Conservation (phyloP, 2,329 filamentous ascomycete genomes). For the Calonectria naviculata region DNA sequence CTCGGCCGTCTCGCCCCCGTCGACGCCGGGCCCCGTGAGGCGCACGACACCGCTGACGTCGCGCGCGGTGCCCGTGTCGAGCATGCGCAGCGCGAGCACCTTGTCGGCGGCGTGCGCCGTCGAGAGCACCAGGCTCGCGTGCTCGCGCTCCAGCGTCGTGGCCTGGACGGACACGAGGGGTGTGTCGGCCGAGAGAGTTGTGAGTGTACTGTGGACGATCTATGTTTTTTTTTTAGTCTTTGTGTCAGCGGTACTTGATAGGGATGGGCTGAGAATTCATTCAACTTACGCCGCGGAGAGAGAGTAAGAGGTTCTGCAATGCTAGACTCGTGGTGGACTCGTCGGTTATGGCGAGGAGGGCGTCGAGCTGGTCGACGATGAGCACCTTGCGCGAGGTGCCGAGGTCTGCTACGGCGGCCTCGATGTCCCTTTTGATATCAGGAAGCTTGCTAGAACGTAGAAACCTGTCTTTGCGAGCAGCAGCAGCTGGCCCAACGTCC, state of each 20-base stretch:
- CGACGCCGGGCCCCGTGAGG: constrained; percentile 64
- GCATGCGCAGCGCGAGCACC: constrained; percentile 76
- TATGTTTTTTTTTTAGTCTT: constrained; percentile 44
- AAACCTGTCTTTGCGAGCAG: constrained; percentile 28
- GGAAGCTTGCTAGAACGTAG: constrained; percentile 46
- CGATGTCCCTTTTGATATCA: constrained; percentile 53
- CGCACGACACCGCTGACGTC: constrained; percentile 92
- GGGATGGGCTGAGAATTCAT: too few relatives aligned
- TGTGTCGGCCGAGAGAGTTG: constrained; percentile 78
- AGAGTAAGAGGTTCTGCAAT: constrained; percentile 68
- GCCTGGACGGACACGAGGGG: constrained; percentile 72
- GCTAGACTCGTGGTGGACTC: constrained; percentile 55
- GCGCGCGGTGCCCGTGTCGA: constrained; percentile 89
- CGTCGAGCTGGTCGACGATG: constrained; percentile 74
- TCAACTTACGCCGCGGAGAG: constrained; percentile 71
- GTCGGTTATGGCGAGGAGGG: constrained; percentile 69
- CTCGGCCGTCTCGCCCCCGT: constrained; percentile 70
- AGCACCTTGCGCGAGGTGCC: constrained; percentile 59
- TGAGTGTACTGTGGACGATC: constrained; percentile 72
- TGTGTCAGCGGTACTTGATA: neutral
- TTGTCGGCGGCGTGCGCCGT: constrained; percentile 80
- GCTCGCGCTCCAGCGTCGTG: constrained; percentile 76
- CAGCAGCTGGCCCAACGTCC: neutral
- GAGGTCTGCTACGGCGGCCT: constrained; percentile 51
- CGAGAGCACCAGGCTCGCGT: constrained; percentile 76